Percentiles rank a stretch among this genome's conserved stretches.
Evolutionary conservation across 1,139 yeast genomes (phyloP).

Genomic region (Blastobotrys malaysiensis): DNA sequence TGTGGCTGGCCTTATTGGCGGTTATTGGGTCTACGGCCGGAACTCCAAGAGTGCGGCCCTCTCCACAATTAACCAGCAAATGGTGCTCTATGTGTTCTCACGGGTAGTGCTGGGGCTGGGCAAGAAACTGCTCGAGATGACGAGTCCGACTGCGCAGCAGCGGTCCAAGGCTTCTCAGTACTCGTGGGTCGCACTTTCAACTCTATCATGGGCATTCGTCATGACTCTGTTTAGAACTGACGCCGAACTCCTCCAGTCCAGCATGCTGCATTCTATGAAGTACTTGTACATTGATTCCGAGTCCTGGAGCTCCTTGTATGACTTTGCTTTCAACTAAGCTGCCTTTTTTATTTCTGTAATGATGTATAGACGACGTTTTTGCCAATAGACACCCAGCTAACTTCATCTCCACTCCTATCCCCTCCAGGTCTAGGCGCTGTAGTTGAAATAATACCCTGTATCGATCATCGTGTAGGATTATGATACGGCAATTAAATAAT

Average conservation of each 20-base stretch:
- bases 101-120: constrained; percentile 52
- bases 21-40: constrained; percentile 62
- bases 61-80: constrained; percentile 42
- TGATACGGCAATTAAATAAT: too few relatives aligned
- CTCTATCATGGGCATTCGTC: constrained; percentile 69
- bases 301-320: constrained; percentile 32
- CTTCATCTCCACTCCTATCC: too few relatives aligned
- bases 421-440: too few relatives aligned
- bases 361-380: background rate
- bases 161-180: constrained; percentile 22
- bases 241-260: constrained; percentile 58
- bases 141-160: constrained; percentile 11
- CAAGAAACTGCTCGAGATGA: constrained; percentile 29
- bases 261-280: constrained; percentile 66
- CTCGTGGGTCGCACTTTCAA: constrained; percentile 63
- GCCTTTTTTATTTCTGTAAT: too few relatives aligned
- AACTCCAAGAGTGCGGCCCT: constrained; percentile 30
- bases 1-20: constrained; percentile 60
- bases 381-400: too few relatives aligned
- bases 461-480: too few relatives aligned
- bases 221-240: constrained; percentile 66
- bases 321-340: constrained; percentile 18
- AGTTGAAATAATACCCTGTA: too few relatives aligned
- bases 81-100: constrained; percentile 57
- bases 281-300: constrained; percentile 56